Evolutionary conservation across 352 stramenopile species (phyloP), one percentile per base, ranked within the genome.

Genomic region (Globisporangium carolinianum): DNA sequence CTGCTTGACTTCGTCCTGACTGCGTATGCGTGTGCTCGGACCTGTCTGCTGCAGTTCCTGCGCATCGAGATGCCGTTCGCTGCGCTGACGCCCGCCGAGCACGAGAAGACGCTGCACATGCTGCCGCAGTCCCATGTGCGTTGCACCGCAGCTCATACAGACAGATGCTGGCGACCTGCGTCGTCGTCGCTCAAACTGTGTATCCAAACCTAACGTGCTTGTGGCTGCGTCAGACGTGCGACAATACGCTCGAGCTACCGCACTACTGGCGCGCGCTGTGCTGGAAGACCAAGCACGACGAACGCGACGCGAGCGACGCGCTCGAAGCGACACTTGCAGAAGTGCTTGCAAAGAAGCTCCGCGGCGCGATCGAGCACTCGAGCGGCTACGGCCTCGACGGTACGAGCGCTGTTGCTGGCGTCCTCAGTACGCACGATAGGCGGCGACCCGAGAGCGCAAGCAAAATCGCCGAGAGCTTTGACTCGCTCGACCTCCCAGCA

Each of bases 41-140:
- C n/a, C n/a, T n/a, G n/a, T n/a, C n/a, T n/a, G n/a, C n/a, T n/a
- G n/a, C 50, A 90, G 81, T 91, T 91, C 42, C 62, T 91, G 9
- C 76, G 76, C 36, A 87, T 91, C 9, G 81, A 91, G 63, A 87
- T 91, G 78, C 78, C 80, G 1, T 87, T 91, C 51, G 64, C 71
- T 35, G 65, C 62, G 2, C 50, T 76, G n/a, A 75, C 78, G 3
- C 56, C 64, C 4, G 47, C 24, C 5, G 81, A 87, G 5, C 66
- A 73, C 47, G 50, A 62, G 39, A 86, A 72, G 57, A 73, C 69
- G 32, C 51, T 89, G 35, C 66, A 72, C 6, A 87, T 91, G 81
- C 71, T 89, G 1, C 78, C 81, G 5, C 81, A 91, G 42, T 77
- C 81, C 36, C 81, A 91, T 63, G 80, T 88, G 75, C 49, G 74